A percentile compares a stretch with the other conserved stretches of the same genome.
Evolutionary conservation across 2,329 filamentous ascomycete genomes (phyloP).

Genomic region (Calonectria multiphialidica): DNA sequence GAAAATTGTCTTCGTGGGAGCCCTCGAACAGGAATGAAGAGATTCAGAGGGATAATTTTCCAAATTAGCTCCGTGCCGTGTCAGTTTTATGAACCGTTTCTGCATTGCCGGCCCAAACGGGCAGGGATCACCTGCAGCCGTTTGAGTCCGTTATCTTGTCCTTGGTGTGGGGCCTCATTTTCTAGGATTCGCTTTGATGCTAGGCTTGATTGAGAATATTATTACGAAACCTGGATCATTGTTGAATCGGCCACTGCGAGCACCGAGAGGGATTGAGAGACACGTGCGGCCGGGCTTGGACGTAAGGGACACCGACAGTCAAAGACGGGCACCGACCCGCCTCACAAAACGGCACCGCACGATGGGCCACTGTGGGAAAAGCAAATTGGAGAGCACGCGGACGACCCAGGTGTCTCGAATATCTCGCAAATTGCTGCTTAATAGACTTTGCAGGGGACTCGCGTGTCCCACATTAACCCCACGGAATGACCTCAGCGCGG

Average conservation of each 20-base stretch:
- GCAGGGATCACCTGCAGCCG: not conserved
- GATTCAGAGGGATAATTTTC: not conserved
- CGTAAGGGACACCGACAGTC: not conserved
- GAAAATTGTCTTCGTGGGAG: not conserved
- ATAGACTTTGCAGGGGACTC: conserved; percentile 3
- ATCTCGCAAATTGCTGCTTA: not conserved
- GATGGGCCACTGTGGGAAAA: not conserved
- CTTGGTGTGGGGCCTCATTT: conserved; percentile 5
- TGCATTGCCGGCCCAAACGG: not conserved
- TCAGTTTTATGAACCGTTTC: conserved; percentile 11
- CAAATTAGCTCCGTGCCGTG: not conserved
- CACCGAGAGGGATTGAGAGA: not conserved
- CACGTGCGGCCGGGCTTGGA: not conserved
- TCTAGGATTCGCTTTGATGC: conserved; percentile 4
- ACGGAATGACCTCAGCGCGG: not conserved
- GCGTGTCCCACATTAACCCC: not conserved
- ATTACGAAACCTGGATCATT: not conserved
- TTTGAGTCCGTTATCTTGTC: conserved; percentile 1
- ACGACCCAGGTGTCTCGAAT: not conserved
- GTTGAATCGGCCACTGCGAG: not conserved
- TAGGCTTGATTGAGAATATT: not conserved
- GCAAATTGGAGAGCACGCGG: not conserved
- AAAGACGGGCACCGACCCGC: not conserved
- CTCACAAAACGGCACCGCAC: not conserved
- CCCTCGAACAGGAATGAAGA: not conserved